A percentile compares a stretch with the other conserved stretches of the same genome.
Conservation (phyloP, 257 asterid genomes). For the Capsicum baccatum region DNA sequence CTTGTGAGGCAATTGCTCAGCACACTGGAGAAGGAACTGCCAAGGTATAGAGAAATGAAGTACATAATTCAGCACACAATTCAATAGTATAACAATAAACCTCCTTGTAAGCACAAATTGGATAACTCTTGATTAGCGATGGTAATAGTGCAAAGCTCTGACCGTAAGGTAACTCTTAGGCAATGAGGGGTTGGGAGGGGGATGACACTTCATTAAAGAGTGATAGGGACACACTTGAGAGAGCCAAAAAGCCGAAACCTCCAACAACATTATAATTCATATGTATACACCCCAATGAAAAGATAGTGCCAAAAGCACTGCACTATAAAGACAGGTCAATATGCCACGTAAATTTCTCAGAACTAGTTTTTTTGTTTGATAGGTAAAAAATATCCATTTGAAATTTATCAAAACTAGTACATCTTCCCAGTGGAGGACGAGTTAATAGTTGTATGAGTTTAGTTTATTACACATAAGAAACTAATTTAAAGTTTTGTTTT, state of each 20-base stretch:
- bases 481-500: background rate
- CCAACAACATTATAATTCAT: background rate
- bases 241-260: background rate
- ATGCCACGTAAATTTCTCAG: background rate
- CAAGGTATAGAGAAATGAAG: constrained; percentile 30
- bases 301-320: background rate
- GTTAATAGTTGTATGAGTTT: background rate
- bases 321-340: background rate
- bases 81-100: background rate
- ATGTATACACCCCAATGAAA: background rate
- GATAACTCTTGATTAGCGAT: background rate
- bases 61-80: constrained; percentile 30
- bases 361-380: background rate
- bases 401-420: constrained; percentile 7
- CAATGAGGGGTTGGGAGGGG: background rate
- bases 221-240: background rate
- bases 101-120: constrained; percentile 4
- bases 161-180: background rate
- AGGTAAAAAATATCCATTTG: background rate
- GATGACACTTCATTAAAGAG: background rate
- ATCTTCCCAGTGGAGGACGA: background rate
- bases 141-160: background rate
- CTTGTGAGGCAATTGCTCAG: constrained; percentile 98
- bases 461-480: background rate
- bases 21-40: constrained; percentile 96